Evolutionary conservation across 345 rosid species (phyloP).

Genomic region (Camelina hispida): DNA sequence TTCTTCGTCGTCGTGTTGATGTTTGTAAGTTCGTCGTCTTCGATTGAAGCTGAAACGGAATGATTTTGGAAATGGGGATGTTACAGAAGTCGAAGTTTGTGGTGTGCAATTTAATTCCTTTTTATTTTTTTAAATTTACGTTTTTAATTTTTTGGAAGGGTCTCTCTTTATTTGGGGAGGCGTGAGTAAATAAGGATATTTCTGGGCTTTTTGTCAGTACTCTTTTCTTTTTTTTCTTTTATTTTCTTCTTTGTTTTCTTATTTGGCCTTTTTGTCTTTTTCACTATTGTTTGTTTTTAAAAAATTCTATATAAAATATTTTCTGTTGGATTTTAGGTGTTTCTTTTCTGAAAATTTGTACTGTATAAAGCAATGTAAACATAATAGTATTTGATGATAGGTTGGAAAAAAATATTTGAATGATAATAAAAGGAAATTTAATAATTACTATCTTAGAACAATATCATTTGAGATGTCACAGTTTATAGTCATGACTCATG

Average conservation of each 20-base stretch:
- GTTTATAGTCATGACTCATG: constrained; percentile 5
- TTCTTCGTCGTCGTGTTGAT: neutral
- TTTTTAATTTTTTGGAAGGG: too few species aligned
- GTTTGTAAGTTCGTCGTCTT: constrained; percentile 35
- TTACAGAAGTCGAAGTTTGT: constrained; percentile 33
- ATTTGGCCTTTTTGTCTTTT: constrained; percentile 47
- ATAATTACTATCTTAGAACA: constrained; percentile 6
- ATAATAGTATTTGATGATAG: constrained; percentile 30
- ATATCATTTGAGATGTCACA: constrained; percentile 21
- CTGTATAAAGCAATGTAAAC: neutral
- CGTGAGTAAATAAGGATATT: constrained; percentile 44
- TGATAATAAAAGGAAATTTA: neutral
- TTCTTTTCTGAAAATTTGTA: neutral
- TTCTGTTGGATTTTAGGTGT: constrained; percentile 13
- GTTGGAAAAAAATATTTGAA: constrained; percentile 1
- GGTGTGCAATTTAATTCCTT: constrained; percentile 38
- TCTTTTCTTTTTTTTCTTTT: constrained; percentile 25
- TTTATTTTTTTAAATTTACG: neutral
- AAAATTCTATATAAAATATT: neutral
- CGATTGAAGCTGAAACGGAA: constrained; percentile 41
- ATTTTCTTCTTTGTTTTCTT: constrained; percentile 28
- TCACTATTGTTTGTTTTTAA: constrained; percentile 29
- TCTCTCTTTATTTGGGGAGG: constrained; percentile 46
- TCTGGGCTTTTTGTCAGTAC: constrained; percentile 49
- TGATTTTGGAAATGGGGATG: constrained; percentile 30